Base-by-base conservation (phyloP, 495 filamentous ascomycete genomes). In the Saxophila tyrrhenica region DNA sequence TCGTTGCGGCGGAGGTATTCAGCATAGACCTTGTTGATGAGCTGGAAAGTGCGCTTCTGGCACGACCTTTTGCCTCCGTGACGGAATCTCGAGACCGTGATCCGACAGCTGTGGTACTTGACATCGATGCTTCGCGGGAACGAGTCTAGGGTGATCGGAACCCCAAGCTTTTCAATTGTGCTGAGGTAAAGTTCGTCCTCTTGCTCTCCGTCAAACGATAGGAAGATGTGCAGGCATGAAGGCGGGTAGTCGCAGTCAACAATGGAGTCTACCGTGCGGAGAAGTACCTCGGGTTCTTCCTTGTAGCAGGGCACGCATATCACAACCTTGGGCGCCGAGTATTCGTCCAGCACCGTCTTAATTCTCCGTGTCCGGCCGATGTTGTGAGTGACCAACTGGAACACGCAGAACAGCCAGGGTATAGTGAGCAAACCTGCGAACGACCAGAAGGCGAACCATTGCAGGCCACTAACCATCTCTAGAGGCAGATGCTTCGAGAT, bases 291-390 rank as follows among this genome's bases (percentile, higher is more conserved):
- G 1, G 90, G 86, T 8, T 86, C 81, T 67, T 98, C 92, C 66
- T 94, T 94, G 71, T 95, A 97, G 61, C 89, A 92, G 2, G 92
- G 92, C 89, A 98, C 96, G 42, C 97, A 85, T 51, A 97, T 88
- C 41, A 97, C 90, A 7, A 94, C 88, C 67, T 97, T 98, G 0
- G 92, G 92, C 1, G 92, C 91, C 8, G 83, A 85, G 0, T 75
- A 70, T 61, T 95, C 88, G 65, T 96, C 87, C 47, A 97, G 71
- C 0, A 87, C 82, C 46, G 85, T 75, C 64, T 95, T 90, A 61
- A 95, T 85, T 32, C 82, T 78, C 60, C 86, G 87, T 23, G 73
- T 84, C 48, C 87, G 79, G 38, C 92, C 91, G 22, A 96, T 72
- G 29, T 82, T 83, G 65, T 89, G 84, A 8, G 87, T 95, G 47